Base-by-base conservation (phyloP, 805 yeast genomes). In the Kodamaea lidongshanica region DNA sequence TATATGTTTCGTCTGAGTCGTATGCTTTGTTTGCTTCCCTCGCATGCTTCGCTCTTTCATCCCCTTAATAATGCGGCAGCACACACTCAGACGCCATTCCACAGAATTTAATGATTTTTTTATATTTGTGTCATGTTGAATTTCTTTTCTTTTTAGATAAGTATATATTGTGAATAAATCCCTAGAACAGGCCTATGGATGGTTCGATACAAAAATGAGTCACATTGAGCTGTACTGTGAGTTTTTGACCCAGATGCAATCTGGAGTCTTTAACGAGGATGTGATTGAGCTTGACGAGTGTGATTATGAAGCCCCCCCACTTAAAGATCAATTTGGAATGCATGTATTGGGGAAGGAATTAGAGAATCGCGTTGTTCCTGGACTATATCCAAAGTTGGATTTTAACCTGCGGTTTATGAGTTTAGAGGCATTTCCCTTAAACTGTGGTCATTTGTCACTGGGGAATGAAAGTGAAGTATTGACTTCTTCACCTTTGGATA, bases 371-470 rank as follows among this genome's bases (percentile, higher is more conserved):
- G 43, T 58, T 3, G 59, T 40, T 3, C 67, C 66, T 1, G 65
- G 61, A 2, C 44, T 61, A 6, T 61, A 61, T 34, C 68, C 68
- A 3, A 32, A 36, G 12, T 45, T 58, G 61, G 44, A 51, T 25
- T 24, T 43, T 34, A 40, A 34, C 15, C 34, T 28, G 9, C 45
- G 49, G 37, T 58, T 59, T 28, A 42, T 49, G 38, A 43, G 36
- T 19, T 41, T 53, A 17, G 48, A 48, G 19, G 32, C 34, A 27
- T 40, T 61, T 9, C 60, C 64, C 1, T 35, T 56, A 13, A 45
- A 43, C n/a, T n/a, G n/a, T n/a, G n/a, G n/a, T n/a, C n/a, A n/a
- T n/a, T n/a, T n/a, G n/a, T n/a, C n/a, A n/a, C n/a, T n/a, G n/a
- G n/a, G n/a, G n/a, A n/a, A n/a, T n/a, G n/a, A n/a, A n/a, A n/a